Base-by-base conservation (phyloP, 2,329 filamentous ascomycete genomes). In the Macrophomina tecta region DNA sequence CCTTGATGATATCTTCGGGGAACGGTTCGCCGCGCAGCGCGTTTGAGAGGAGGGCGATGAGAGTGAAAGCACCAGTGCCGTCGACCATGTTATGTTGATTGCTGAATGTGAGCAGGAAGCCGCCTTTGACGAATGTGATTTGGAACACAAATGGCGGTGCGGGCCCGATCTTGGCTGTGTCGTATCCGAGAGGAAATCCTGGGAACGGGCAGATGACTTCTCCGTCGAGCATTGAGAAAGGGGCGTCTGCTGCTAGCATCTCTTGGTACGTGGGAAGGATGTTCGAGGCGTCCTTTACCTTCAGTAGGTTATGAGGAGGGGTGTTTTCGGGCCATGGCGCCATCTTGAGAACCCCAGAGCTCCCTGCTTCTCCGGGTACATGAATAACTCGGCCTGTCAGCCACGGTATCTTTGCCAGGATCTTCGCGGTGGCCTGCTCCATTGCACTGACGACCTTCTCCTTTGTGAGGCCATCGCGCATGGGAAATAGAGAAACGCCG, bases 41-140 rank as follows among this genome's bases (percentile, higher is more conserved):
- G 9, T 40, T 69, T 5, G 71, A 70, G 16, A 74, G 69, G 5
- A 74, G 72, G 12, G 64, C 68, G 42, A 72, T 67, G 67, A 74
- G 69, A 42, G 72, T 72, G 55, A 72, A 68, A 30, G 71, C 70
- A 12, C 70, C 73, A 14, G 68, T 74, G 53, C 71, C 74, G 55
- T 76, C 76, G 38, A 75, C 70, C 32, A 75, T 70, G 56, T 72
- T 77, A 64, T 78, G 76, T 42, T 78, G 74, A n/a, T 69, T 70
- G 5, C 67, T 68, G 53, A 73, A 69, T 42, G 69, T 73, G 4
- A 77, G 67, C 16, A 76, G 56, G 38, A 74, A 53, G 5, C 75
- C 76, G 28, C 72, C 74, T 38, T 70, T 69, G 30, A 76, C 69
- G 61, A 74, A 74, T 58, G 67, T 76, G 51, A 67, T 69, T 64